Base-by-base conservation (phyloP, 495 filamentous ascomycete genomes). In the Xanthoparmelia taractica region DNA sequence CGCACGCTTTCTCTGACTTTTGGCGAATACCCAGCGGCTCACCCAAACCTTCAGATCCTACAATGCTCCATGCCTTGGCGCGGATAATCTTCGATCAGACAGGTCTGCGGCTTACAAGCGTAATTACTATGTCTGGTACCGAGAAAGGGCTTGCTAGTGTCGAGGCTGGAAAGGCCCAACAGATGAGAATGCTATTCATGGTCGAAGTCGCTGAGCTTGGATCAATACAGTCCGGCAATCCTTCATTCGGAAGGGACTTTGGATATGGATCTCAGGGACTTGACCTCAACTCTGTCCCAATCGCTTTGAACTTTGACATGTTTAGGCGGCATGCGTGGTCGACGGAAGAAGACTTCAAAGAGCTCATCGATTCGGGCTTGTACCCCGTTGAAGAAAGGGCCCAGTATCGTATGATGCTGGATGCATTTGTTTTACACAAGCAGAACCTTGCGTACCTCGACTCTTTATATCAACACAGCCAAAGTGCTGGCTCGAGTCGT, bases 161-260 rank as follows among this genome's bases (percentile, higher is more conserved):
- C 2, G 48, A 18, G 20, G 38, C 13, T n/a, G 45, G 41, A 23
- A 5, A 25, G 2, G 29, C 38, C 11, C 59, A 61, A 47, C 15
- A 31, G 47, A 61, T 61, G 59, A 61, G 37, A 47, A 36, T 61
- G 45, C 20, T 52, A 18, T 61, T 61, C 59, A n/a, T 47, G 31
- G 29, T 52, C 18, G 45, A 61, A 40, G 59, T 61, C 4, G 59
- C 47, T 34, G 59, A 61, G 18, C 33, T 61, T 12, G 34, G 29
- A 20, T 40, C n/a, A 38, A 8, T 47, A 6, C 37, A 54, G 18
- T 33, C 29, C 15, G 20, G 38, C 7, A 33, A 27, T 37, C 18
- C 29, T 61, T 13, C 11, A 18, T 52, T 31, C 13, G 25, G 13
- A 52, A 31, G 17, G 27, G 25, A 52, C 48, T 31, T 31, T 7